Evolutionary conservation across 2,329 filamentous ascomycete genomes (phyloP).

Genomic region (Xylaria sp.): DNA sequence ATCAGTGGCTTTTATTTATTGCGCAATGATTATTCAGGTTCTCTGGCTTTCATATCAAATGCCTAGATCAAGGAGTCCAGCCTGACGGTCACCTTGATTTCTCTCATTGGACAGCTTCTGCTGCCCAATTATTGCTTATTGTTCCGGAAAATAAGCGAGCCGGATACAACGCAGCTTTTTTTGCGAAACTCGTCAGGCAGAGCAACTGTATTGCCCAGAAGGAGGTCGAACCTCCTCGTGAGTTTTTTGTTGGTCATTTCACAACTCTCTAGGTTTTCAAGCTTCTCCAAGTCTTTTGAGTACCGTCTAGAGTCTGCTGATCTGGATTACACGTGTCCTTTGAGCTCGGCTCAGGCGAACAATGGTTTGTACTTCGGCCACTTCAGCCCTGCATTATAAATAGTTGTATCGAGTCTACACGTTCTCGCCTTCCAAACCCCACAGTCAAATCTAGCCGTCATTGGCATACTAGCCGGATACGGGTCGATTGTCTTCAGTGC

Average conservation of each 20-base stretch:
- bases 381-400: conserved; percentile 25
- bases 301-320: conserved; percentile 16
- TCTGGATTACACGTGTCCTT: conserved; percentile 35
- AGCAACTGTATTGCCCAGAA: background rate
- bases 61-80: conserved; percentile 2
- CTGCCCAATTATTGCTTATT: background rate
- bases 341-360: conserved; percentile 25
- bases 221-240: conserved; percentile 5
- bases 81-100: background rate
- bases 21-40: conserved; percentile 1
- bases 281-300: conserved; percentile 19
- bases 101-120: conserved; percentile 10
- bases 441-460: background rate
- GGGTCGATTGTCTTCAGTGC: conserved; percentile 3
- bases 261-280: background rate
- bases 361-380: conserved; percentile 38
- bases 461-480: conserved; percentile 13
- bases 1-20: background rate
- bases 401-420: conserved; percentile 23
- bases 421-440: conserved; percentile 8
- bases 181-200: background rate
- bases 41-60: conserved; percentile 7
- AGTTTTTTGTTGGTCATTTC: conserved; percentile 3
- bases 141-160: background rate
- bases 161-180: background rate